Percentiles rank a stretch among this genome's conserved stretches.
phyloP scores from a whole-genome alignment of 2,329 filamentous ascomycete species.

The Penicillium psychrosexuale region DNA sequence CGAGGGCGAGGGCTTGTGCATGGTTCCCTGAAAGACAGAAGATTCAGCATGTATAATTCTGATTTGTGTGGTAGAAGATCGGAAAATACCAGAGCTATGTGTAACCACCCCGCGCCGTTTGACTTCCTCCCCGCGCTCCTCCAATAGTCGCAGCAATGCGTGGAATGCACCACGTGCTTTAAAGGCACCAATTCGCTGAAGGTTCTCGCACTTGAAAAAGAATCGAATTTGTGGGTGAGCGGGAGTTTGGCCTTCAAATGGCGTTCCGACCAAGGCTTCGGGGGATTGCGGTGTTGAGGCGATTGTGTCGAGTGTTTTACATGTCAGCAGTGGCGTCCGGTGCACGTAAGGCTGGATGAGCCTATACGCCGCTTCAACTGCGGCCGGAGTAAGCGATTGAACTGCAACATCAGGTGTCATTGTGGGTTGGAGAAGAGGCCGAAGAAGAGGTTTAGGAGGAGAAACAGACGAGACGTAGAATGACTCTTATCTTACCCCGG shows the following conservation, averaged over 20 bases:
- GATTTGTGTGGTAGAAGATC: background rate
- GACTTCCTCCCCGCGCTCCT: slow-evolving; percentile 60
- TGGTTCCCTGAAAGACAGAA: slow-evolving; percentile 71
- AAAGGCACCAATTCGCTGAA: slow-evolving; percentile 87
- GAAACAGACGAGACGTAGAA: background rate
- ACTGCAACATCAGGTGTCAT: slow-evolving; percentile 41
- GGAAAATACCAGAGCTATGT: slow-evolving; percentile 72
- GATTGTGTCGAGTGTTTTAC: slow-evolving; percentile 67
- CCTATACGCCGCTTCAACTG: slow-evolving; percentile 67
- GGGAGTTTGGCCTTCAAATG: slow-evolving; percentile 56
- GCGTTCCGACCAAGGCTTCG: slow-evolving; percentile 54
- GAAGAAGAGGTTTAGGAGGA: background rate
- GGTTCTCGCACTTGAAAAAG: slow-evolving; percentile 95
- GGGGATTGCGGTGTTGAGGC: slow-evolving; percentile 67
- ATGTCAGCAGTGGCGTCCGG: slow-evolving; percentile 78
- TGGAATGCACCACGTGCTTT: slow-evolving; percentile 91
- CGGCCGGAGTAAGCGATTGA: slow-evolving; percentile 63
- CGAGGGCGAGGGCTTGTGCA: slow-evolving; percentile 85
- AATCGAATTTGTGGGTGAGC: slow-evolving; percentile 66
- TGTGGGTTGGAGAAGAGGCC: background rate
- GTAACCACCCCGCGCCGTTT: slow-evolving; percentile 73
- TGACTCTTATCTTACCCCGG: slow-evolving; percentile 8
- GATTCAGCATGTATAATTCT: background rate
- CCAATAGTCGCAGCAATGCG: slow-evolving; percentile 68
- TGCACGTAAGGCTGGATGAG: slow-evolving; percentile 76